phyloP scores from a whole-genome alignment of 2,329 filamentous ascomycete genomes.

The Truncatella angustata region DNA sequence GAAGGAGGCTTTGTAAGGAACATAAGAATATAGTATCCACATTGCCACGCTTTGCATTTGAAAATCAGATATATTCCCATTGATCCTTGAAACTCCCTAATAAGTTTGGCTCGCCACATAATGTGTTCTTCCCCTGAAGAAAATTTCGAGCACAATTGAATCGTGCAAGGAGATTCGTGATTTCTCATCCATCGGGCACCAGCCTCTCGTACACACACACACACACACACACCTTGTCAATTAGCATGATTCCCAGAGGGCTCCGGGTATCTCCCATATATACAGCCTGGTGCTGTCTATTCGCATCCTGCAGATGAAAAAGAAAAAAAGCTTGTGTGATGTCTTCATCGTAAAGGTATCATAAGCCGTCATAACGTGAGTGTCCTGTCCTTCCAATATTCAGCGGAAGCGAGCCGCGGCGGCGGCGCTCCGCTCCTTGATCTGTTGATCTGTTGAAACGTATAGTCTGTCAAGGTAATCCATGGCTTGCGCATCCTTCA shows the following conservation, averaged over 20 bases:
- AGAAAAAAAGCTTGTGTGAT: not conserved
- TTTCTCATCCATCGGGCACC: not conserved
- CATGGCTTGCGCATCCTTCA: conserved; percentile 83
- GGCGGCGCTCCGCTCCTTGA: conserved; percentile 61
- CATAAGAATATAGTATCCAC: too few species aligned
- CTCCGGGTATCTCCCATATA: not conserved
- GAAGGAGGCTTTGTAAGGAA: too few species aligned
- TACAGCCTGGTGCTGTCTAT: not conserved
- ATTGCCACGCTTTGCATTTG: too few species aligned
- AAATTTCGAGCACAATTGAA: too few species aligned
- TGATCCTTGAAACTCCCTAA: too few species aligned
- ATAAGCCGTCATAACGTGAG: conserved; percentile 5
- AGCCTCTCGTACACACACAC: too few species aligned
- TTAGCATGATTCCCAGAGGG: not conserved
- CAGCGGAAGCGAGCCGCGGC: conserved; percentile 41
- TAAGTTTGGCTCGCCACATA: too few species aligned
- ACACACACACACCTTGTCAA: not conserved
- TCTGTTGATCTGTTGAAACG: conserved; percentile 75
- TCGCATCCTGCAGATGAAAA: not conserved
- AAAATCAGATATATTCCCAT: too few species aligned
- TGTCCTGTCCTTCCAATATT: conserved; percentile 12
- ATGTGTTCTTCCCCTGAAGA: too few species aligned
- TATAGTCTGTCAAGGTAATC: conserved; percentile 79
- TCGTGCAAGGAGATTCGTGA: conserved; percentile 3
- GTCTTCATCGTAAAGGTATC: too few species aligned